Evolutionary conservation across 169 alveolate species (phyloP), one percentile per base, ranked within the genome.

Genomic region (Besnoitia besnoiti): DNA sequence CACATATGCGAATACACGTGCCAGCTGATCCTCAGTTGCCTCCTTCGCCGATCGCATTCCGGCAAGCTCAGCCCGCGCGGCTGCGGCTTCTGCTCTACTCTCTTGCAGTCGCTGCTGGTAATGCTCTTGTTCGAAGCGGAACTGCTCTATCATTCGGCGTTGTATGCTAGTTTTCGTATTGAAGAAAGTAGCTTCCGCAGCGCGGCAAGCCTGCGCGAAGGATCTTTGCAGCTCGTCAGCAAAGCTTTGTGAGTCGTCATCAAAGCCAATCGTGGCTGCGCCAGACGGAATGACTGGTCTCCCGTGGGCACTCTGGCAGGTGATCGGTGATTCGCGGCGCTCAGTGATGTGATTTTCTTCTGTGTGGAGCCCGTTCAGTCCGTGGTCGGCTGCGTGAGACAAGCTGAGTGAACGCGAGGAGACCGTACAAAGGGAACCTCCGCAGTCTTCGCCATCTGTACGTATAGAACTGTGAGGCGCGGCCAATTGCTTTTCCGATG

Each of bases 21-120:
- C 3, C 47, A 77, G 35, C 59, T 46, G 50, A 37, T 77, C 87
- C n/a, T 77, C 87, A 8, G 87, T 46, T 40, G 87, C 87, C 39
- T 77, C 87, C 40, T 77, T 77, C 37, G 47, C 59, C 50, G 61
- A 24, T 5, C 87, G 50, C 87, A 77, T 40, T 21, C 47, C 87
- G 21, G 8, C 37, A 40, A 77, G 87, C 59, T 40, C 61, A 77
- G 37, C 40, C n/a, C 87, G 50, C 4, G 59, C 59, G 19, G 61
- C 87, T 59, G 35, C 87, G 21, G 47, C 87, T 46, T 77, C 87
- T 77, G 50, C 61, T 27, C 50, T 39, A 59, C 47, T 44, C 40
- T 77, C 87, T 30, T 39, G 16, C 50, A 77, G 59, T 24, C 30
- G 42, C 62, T 12, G 40, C 47, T 30, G 51, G 27, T 46, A 24